Evolutionary conservation across 192 early-diverging fungal species (phyloP).

Genomic region (Cetraspora pellucida): DNA sequence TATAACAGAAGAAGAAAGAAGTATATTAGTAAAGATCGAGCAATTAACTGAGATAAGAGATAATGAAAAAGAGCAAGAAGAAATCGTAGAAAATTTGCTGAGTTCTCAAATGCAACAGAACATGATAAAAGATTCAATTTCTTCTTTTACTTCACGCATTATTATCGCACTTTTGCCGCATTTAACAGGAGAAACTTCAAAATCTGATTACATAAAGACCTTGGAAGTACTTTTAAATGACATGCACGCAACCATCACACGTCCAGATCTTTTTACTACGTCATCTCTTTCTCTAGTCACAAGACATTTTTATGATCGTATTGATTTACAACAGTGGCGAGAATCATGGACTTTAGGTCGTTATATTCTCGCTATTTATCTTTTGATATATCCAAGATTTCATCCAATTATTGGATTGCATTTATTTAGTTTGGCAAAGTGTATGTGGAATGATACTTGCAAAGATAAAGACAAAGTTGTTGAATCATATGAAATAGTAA

Average conservation of each 20-base stretch:
- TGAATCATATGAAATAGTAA: background rate
- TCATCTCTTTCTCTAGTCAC: constrained; percentile 44
- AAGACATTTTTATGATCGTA: constrained; percentile 43
- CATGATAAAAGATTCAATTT: background rate
- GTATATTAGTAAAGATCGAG: constrained; percentile 5
- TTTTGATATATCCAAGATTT: constrained; percentile 52
- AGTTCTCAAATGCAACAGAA: background rate
- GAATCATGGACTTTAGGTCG: constrained; percentile 46
- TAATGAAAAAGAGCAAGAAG: background rate
- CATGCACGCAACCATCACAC: constrained; percentile 24
- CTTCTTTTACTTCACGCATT: background rate
- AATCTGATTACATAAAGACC: constrained; percentile 32
- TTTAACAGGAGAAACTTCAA: constrained; percentile 39
- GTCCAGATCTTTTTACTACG: constrained; percentile 38
- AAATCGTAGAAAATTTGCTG: background rate
- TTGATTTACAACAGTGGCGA: constrained; percentile 45
- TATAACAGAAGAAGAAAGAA: background rate
- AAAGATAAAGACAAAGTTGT: constrained; percentile 11
- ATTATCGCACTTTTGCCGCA: constrained; percentile 28
- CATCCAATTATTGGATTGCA: constrained; percentile 55
- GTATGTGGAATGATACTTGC: constrained; percentile 50
- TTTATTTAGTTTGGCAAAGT: constrained; percentile 48
- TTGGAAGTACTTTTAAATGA: constrained; percentile 34
- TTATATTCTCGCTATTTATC: constrained; percentile 50
- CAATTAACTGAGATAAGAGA: background rate